Evolutionary conservation across 495 filamentous ascomycete genomes (phyloP).

Genomic region (Aspergillus biplanus): DNA sequence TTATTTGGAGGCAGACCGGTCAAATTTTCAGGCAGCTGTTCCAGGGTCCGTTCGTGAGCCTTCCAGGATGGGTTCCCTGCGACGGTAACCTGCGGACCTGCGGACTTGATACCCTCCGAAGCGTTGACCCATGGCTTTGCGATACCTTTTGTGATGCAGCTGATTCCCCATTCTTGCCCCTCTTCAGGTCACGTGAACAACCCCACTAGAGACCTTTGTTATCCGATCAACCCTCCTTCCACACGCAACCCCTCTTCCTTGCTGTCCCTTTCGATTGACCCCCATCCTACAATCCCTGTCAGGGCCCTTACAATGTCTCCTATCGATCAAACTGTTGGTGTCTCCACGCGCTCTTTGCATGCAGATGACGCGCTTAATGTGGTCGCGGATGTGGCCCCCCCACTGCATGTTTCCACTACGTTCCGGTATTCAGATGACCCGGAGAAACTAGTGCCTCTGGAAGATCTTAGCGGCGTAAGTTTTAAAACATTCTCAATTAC

Average conservation of each 20-base stretch:
- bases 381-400: slow-evolving; percentile 77
- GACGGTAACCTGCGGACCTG: slow-evolving; percentile 36
- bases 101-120: neutral
- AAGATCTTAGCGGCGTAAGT: slow-evolving; percentile 43
- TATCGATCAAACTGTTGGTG: slow-evolving; percentile 28
- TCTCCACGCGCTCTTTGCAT: slow-evolving; percentile 78
- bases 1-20: slow-evolving; percentile 43
- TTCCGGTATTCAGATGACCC: slow-evolving; percentile 80
- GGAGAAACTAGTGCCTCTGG: slow-evolving; percentile 54
- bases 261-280: slow-evolving; percentile 11
- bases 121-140: too few species aligned
- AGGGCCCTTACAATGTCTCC: slow-evolving; percentile 37
- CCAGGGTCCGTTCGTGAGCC: slow-evolving; percentile 52
- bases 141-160: neutral
- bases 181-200: slow-evolving; percentile 7
- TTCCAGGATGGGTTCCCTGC: slow-evolving; percentile 54
- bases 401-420: slow-evolving; percentile 85
- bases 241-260: slow-evolving; percentile 1
- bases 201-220: neutral
- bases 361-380: slow-evolving; percentile 78
- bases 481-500: neutral
- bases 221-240: neutral
- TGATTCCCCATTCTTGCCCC: neutral
- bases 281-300: slow-evolving; percentile 23
- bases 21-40: slow-evolving; percentile 46